Base-by-base conservation (phyloP, 2,329 filamentous ascomycete species). In the Tolypocladium ovalisporum region DNA sequence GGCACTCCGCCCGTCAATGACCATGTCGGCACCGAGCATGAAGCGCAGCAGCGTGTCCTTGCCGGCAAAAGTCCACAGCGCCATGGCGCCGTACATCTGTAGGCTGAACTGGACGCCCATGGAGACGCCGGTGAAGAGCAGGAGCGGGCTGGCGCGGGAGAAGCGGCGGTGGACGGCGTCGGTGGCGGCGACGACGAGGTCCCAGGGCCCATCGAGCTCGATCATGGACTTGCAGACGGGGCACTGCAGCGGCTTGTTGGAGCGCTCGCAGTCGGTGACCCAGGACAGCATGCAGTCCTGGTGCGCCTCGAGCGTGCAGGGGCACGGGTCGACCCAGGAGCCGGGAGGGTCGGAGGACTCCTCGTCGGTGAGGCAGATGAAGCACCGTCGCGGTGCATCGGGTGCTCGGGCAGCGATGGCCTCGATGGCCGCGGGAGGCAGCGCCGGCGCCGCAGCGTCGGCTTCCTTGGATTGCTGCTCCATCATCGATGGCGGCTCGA, bases 151-250 rank as follows among this genome's bases (percentile, higher is more conserved):
- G 52, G 74, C 68, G 70, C 79, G 61, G 73, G 82, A 68, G 77
- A 85, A 70, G 74, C 68, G 67, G 40, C 76, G 74, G 64, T 87
- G 80, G 12, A 89, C 61, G 19, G 75, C 70, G 54, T 87, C 82
- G 60, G 86, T 81, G 0, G 86, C 65, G 56, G 87, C 82, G 34
- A 97, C 84, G 27, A 94, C 72, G 27, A 83, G 76, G 66, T 92
- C 91, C 65, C 80, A 83, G 17, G 89, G 88, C 54, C 92, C 85
- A 54, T 87, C 82, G 34, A 97, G 78, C 55, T 82, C 76, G 65
- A 97, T 96, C 62, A 84, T 81, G 2, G 85, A 81, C 70, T 96
- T 94, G 80, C 94, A 99, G 61, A 96, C 89, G 2, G 93, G 93
- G 68, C 94, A 99, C 56, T 83, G 76, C 61, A 97, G 84, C 60